A percentile compares a stretch with the other conserved stretches of the same genome.
These are phyloP conservation scores for Chlamydomonas applanata DNA, from an alignment of 139 green algal species.

Conservation along the genomic window DNA sequence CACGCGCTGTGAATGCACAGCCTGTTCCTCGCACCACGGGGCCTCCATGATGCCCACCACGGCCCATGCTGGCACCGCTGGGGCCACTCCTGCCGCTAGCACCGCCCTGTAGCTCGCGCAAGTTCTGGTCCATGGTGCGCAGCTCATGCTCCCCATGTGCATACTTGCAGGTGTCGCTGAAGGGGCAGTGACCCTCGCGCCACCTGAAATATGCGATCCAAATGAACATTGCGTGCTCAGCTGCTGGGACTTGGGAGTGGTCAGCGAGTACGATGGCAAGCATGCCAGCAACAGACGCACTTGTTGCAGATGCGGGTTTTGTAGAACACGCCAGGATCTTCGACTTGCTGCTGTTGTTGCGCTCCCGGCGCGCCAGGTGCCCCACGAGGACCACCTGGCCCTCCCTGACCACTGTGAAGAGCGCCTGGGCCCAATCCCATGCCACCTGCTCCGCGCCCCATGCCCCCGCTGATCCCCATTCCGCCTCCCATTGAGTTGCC, in stretches of 20 bases:
- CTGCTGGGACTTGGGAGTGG: no score
- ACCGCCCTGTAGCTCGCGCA: not conserved
- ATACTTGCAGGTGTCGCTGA: constrained; percentile 48
- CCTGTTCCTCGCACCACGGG: no score
- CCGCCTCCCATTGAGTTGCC: not conserved
- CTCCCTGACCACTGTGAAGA: not conserved
- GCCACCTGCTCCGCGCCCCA: not conserved
- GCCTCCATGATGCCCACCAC: no score
- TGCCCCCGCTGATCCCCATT: not conserved
- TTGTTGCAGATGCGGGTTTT: constrained; percentile 56
- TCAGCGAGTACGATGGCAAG: no score
- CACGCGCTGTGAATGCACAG: no score
- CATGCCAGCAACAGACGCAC: constrained; percentile 13
- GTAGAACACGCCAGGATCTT: constrained; percentile 18
- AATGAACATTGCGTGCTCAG: no score
- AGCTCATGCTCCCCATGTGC: constrained; percentile 52
- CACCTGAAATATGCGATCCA: no score
- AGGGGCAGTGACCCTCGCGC: constrained; percentile 46
- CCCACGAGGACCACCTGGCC: not conserved
- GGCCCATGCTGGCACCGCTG: no score
- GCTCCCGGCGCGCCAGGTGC: not conserved
- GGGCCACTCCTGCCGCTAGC: not conserved
- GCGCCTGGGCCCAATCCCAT: not conserved
- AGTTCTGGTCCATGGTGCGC: constrained; percentile 16
- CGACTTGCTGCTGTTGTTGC: not conserved